These are phyloP conservation scores for Diplodia scrobiculata DNA, from an alignment of 2,329 filamentous ascomycete species.

Conservation along the genomic window DNA sequence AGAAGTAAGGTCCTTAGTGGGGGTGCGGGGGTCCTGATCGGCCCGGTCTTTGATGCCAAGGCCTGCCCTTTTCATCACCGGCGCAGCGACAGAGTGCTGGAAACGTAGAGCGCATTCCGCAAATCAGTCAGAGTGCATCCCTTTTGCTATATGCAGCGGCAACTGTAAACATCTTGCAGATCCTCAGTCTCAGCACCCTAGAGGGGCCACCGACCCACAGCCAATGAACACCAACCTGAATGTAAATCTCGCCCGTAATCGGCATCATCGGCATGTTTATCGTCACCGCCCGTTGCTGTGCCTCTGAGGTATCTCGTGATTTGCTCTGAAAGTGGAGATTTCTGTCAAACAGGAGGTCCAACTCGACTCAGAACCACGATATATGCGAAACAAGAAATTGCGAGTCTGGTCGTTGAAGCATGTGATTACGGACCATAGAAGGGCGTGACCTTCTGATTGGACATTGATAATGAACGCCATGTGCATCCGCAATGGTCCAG, in stretches of 20 bases:
- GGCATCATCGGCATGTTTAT: conserved; percentile 17
- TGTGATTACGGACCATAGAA: neutral
- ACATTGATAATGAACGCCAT: neutral
- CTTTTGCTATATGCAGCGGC: neutral
- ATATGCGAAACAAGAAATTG: neutral
- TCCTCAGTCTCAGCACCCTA: neutral
- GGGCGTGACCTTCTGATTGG: neutral
- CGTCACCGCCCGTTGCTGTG: conserved; percentile 25
- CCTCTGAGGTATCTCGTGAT: conserved; percentile 20
- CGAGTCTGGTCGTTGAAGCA: neutral
- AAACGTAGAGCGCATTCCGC: conserved; percentile 8
- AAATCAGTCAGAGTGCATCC: neutral
- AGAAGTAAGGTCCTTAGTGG: conserved; percentile 27
- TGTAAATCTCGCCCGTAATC: conserved; percentile 19
- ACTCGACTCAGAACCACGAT: neutral
- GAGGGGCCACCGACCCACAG: neutral
- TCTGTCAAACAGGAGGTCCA: neutral
- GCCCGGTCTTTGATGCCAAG: conserved; percentile 20
- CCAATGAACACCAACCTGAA: conserved; percentile 16
- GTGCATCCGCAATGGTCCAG: neutral
- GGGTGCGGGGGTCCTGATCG: conserved; percentile 27
- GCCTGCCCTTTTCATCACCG: conserved; percentile 3
- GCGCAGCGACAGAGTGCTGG: neutral
- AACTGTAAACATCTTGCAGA: neutral
- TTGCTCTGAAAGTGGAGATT: neutral